A percentile compares a stretch with the other conserved stretches of the same genome.
phyloP scores from a whole-genome alignment of 1,139 yeast genomes.

The Geotrichum histeridarum region DNA sequence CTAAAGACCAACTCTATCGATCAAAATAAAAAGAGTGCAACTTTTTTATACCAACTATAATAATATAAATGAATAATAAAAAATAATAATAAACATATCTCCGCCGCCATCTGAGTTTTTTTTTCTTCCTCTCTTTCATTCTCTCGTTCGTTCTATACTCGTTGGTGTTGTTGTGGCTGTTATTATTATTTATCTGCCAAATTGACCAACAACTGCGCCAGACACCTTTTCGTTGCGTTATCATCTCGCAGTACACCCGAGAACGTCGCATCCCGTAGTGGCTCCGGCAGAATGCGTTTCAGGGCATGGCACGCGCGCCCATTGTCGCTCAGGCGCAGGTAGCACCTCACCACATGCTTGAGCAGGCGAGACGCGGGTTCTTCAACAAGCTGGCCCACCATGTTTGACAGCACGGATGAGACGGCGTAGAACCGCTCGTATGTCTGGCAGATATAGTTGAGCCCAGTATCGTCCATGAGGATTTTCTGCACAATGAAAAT shows the following conservation, averaged over 20 bases:
- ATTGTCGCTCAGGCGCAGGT: conserved; percentile 79
- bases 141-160: too few relatives aligned
- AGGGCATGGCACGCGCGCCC: conserved; percentile 85
- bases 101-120: too few relatives aligned
- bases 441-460: conserved; percentile 88
- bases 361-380: conserved; percentile 51
- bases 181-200: conserved; percentile 40
- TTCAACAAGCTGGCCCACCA: conserved; percentile 78
- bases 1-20: too few relatives aligned
- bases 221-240: conserved; percentile 78
- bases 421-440: conserved; percentile 93
- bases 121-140: too few relatives aligned
- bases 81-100: not conserved
- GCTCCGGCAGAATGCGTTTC: conserved; percentile 78
- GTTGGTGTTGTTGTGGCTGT: too few relatives aligned
- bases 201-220: conserved; percentile 75
- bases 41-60: not conserved
- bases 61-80: not conserved
- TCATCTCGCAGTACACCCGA: conserved; percentile 76
- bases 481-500: conserved; percentile 92
- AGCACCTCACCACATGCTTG: conserved; percentile 76
- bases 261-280: conserved; percentile 87
- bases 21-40: not conserved
- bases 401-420: conserved; percentile 76
- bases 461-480: conserved; percentile 83